Evolutionary conservation across 2,329 filamentous ascomycete genomes (phyloP).

Genomic region (Celoporthe dispersa): DNA sequence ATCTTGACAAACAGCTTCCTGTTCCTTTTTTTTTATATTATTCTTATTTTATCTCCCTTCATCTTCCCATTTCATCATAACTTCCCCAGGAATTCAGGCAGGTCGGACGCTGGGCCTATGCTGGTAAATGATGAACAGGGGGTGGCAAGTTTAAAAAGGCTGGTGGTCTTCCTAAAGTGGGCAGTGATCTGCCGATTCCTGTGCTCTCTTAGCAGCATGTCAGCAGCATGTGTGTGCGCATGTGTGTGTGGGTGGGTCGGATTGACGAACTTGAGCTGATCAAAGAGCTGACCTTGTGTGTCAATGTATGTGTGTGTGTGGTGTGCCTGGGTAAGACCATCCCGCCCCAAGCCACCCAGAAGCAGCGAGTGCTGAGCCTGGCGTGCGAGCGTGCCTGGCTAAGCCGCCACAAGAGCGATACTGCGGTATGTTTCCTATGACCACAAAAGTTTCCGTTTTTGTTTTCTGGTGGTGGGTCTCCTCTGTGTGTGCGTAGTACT

Average conservation of each 20-base stretch:
- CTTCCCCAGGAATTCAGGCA: conserved; percentile 13
- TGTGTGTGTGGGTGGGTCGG: neutral
- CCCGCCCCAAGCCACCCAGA: neutral
- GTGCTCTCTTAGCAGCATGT: neutral
- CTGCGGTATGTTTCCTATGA: neutral
- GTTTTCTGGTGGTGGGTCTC: neutral
- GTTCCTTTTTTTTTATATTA: neutral
- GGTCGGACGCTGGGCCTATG: neutral
- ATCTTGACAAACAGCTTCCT: neutral
- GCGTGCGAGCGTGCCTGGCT: neutral
- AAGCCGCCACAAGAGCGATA: neutral
- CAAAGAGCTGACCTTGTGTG: neutral
- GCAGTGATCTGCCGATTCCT: conserved; percentile 17
- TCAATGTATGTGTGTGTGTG: too few species aligned
- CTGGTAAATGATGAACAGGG: conserved; percentile 27
- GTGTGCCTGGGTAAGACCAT: neutral
- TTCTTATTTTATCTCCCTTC: conserved; percentile 20
- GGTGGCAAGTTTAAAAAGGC: conserved; percentile 29
- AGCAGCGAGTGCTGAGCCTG: neutral
- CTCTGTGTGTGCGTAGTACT: neutral
- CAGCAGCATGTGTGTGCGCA: neutral
- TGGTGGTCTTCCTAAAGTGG: conserved; percentile 4
- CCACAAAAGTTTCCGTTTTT: neutral
- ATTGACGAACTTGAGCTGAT: neutral
- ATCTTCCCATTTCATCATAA: conserved; percentile 24